Evolutionary conservation across 2,329 filamentous ascomycete species (phyloP), one percentile per base, ranked within the genome.

Genomic region (Alternaria sp.): DNA sequence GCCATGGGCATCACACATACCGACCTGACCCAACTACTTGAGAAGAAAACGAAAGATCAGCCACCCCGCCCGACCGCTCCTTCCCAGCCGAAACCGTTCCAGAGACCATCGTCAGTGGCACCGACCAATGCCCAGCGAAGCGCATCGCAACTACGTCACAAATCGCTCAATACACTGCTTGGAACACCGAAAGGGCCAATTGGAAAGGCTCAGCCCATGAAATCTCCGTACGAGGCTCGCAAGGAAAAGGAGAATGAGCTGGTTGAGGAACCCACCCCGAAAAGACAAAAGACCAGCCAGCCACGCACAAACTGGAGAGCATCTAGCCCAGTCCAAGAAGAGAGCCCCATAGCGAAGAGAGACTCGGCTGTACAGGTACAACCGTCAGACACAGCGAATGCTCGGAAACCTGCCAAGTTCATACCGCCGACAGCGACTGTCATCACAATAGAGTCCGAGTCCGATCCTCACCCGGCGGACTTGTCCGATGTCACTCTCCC

Each of bases 21-120:
- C 55, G 93, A 97, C 72, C 78, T 97, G 25, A 89, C 91, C 0
- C 89, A 90, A 26, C 79, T 97, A 26, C 82, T 96, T 49, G 90
- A 92, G 65, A 94, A 91, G 79, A 87, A 88, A 61, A 82, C 83
- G 10, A 89, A 87, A 70, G 72, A 74, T 0, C 67, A 71, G 14
- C 68, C 72, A 5, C 67, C 69, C 57, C 62, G 58, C 28, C 63
- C 70, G 33, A 43, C 54, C 51, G 58, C 74, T 37, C 61, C 70
- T 44, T 65, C 74, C 5, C 59, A 69, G 11, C 53, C 58, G 18
- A 72, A 51, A 33, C 69, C 64, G n/a, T 74, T 67, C 66, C 70
- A 66, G 33, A 63, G 60, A 46, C 68, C 69, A 10, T 66, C 68
- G 5, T 64, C 68, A 7, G 64, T 71, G 37, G 70, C 63, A 18